Evolutionary conservation across 2,329 filamentous ascomycete genomes (phyloP), one percentile per base, ranked within the genome.

Genomic region (Aspergillus uvarum): DNA sequence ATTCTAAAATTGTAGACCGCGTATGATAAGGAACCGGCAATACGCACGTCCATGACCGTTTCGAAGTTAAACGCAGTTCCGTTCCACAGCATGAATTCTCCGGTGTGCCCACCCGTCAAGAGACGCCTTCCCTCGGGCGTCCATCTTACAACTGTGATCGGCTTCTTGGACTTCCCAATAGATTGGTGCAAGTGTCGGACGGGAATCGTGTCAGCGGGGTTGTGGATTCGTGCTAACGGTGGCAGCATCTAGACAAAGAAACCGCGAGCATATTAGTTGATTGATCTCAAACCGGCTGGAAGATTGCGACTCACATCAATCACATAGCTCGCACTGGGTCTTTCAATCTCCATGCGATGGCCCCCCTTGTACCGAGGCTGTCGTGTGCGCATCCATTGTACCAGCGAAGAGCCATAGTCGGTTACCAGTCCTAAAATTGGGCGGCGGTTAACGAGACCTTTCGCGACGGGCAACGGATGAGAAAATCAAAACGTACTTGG

Each of bases 51-150:
- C 90, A 97, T 97, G 29, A 99, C 97, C 3, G 95, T 98, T 79
- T 99, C 95, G 70, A 99, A 99, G 76, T 99, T 98, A 84, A 99
- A 99, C 24, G 92, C 94, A 48, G 94, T 98, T 64, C 95, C 95
- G 74, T 99, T 99, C 95, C 95, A 99, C 3, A 99, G 79, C 44
- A 96, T 99, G 71, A 99, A 99, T 75, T 99, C 95, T 71, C 95
- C 95, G 74, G 94, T 98, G 67, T 92, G 96, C 0, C 93, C 96
- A 22, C 92, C 95, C 0, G 95, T 98, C 73, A 99, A 83, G 59
- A 99, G 80, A 67, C 95, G 85, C 62, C 95, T 88, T 29, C 95
- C 95, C 76, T 99, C 95, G 6, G 95, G 95, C 16, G 96, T 99
- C 95, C 95, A 99, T 75, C 92, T 87, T 47, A 99, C 94, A 8